These are phyloP conservation scores for Rhododendron griersonianum DNA, from an alignment of 148 eudicot species.

Conservation along the genomic window DNA sequence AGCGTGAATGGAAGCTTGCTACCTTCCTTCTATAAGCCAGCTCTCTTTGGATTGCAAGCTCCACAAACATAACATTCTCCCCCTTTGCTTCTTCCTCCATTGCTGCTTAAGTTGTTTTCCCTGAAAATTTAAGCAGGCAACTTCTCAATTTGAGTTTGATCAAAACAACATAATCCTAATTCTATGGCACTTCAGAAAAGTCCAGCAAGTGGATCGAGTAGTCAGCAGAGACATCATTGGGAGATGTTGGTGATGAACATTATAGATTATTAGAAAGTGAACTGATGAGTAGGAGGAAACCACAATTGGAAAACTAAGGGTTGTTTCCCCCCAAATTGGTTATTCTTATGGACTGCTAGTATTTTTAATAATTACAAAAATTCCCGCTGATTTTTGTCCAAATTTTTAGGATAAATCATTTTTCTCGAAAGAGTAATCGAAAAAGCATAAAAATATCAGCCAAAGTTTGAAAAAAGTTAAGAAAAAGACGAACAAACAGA, in stretches of 20 bases:
- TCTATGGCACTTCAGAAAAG: background rate
- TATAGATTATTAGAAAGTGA: background rate
- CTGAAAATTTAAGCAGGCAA: background rate
- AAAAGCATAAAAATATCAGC: background rate
- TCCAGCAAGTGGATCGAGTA: background rate
- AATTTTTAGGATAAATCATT: background rate
- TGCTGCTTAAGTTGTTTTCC: background rate
- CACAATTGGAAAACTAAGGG: background rate
- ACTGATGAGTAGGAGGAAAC: background rate
- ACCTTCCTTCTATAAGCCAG: constrained; percentile 24
- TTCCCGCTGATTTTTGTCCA: background rate
- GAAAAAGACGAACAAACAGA: background rate
- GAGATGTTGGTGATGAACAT: background rate
- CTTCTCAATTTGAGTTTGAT: background rate
- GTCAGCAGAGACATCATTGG: background rate
- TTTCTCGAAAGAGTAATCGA: background rate
- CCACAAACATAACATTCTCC: constrained; percentile 37
- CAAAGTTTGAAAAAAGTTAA: background rate
- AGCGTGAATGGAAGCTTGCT: constrained; percentile 1
- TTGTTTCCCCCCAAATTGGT: background rate
- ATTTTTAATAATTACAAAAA: no score
- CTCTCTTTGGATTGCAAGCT: constrained; percentile 46
- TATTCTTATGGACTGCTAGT: background rate
- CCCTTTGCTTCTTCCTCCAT: constrained; percentile 25
- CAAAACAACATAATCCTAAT: background rate